Base-by-base conservation (phyloP, 306 rosid species). In the Psophocarpus tetragonolobus region DNA sequence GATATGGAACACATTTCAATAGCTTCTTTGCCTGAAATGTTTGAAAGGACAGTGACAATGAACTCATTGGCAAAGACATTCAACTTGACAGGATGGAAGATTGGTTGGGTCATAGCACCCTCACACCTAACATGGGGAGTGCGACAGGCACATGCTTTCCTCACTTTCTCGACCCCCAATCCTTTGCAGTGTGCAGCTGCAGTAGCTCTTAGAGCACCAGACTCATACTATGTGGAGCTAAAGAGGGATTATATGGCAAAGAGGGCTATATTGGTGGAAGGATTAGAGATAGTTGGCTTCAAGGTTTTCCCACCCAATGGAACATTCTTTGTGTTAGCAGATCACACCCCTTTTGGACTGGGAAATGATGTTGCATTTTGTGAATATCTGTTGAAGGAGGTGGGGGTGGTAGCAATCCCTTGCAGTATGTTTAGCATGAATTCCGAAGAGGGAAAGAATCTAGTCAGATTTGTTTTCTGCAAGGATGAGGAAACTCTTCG, bases 1-100 rank as follows among this genome's bases (percentile, higher is more conserved):
- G 97, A 95, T 74, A 87, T 85, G 97, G 97, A 92, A 36, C 98
- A 95, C 81, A 84, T 89, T 81, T 92, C 92, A 2, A 73, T 88
- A 1, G 97, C 97, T 38, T 87, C 97, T 79, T 90, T 94, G 62
- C 98, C 97, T 2, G 93, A 93, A 58, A 95, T 95, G 98, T 92
- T 78, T 1, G 96, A 95, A 56, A 90, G 91, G 56, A 95, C 97
- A 0, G 96, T 95, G 30, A 92, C 97, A 3, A 75, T 92, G 93
- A 91, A 92, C 68, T 92, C 98, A 6, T 71, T 92, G 76, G 93
- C 87, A 17, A 95, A 95, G 86, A 90, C 98, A 53, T 95, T 89
- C 75, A 90, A 93, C 63, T 68, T 95, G 44, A 95, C 98, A 0
- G 92, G 97, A 20, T 95, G 98, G 98, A 95, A 89, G 88, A 85